Evolutionary conservation across 768 basidiomycete species (phyloP), one percentile per base, ranked within the genome.

Genomic region (Leccinum broughii): DNA sequence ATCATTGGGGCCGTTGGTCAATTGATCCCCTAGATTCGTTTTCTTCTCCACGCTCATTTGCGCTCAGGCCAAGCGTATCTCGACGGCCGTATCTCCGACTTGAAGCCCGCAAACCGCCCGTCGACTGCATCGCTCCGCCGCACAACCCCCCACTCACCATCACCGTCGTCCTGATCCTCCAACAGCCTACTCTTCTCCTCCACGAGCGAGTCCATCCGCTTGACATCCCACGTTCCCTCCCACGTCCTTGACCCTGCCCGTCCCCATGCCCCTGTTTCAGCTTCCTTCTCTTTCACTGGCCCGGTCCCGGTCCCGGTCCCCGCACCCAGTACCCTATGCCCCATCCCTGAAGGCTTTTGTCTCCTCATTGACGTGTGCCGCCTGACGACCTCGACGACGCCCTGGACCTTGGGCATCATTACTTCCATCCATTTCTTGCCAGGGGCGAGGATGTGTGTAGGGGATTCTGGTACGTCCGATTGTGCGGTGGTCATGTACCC

Each of bases 401-500:
- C 71, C 50, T 73, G 71, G 68, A 85, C 74, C 65, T 75, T 78
- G 11, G 77, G 80, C 6, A 80, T 51, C 24, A 77, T 68, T 17
- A 73, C 66, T 49, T 69, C 72, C 1, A 62, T 75, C 67, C 26
- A 72, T 73, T 17, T 76, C 69, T 54, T 76, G 67, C 13, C 70
- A 65, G 64, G 77, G 68, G 54, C 22, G 3, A 59, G 3, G 3
- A 34, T 20, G 4, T 41, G 14, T 22, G 65, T 57, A 14, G 61
- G 66, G 37, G 56, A 46, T 44, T 56, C 30, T 73, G 62, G 1
- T 72, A 62, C 2, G 73, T 34, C 52, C 6, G 69, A 59, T 24
- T 59, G 52, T 3, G 74, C 74, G 0, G 79, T 68, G 3, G 81
- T 75, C 58, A 85, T 83, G n/a, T 77, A 72, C 8, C 73, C 64